phyloP scores from a whole-genome alignment of 2,329 filamentous ascomycete species.

The Alternaria conjuncta region DNA sequence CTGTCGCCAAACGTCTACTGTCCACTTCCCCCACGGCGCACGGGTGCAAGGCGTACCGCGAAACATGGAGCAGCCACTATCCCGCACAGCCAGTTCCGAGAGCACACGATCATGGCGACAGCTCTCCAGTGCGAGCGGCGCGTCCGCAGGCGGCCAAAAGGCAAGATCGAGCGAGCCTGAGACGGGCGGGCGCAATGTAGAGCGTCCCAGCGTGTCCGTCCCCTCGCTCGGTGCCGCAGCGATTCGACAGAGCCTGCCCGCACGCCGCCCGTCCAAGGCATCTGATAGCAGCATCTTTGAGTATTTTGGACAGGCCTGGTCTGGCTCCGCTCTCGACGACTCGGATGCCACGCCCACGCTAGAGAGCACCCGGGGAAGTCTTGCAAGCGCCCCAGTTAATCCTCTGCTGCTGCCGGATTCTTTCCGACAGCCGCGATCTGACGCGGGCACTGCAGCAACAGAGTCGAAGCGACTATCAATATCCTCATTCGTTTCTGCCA shows the following conservation, averaged over 20 bases:
- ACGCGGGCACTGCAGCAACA: conserved; percentile 36
- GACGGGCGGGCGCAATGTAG: conserved; percentile 63
- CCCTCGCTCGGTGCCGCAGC: conserved; percentile 59
- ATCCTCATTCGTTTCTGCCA: conserved; percentile 71
- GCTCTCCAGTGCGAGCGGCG: conserved; percentile 57
- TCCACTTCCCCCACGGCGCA: conserved; percentile 8
- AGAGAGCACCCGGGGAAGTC: conserved; percentile 30
- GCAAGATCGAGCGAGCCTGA: conserved; percentile 66
- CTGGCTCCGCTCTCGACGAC: conserved; percentile 57
- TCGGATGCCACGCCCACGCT: conserved; percentile 53
- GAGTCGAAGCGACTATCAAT: conserved; percentile 72
- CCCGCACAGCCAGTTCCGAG: conserved; percentile 47
- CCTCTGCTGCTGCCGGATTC: conserved; percentile 57
- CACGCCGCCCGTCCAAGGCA: conserved; percentile 50
- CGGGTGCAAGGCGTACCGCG: conserved; percentile 5
- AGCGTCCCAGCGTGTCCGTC: conserved; percentile 69
- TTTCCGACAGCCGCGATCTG: conserved; percentile 55
- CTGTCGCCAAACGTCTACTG: conserved; percentile 1
- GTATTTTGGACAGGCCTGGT: conserved; percentile 25
- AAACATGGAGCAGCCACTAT: conserved; percentile 39
- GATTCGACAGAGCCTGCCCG: conserved; percentile 51
- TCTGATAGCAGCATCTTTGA: conserved; percentile 52
- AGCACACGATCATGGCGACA: conserved; percentile 50
- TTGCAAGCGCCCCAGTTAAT: conserved; percentile 22
- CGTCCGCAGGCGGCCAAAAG: conserved; percentile 56